Conservation (phyloP, 1,284 basidiomycete genomes). For the Trichosporon sp. region DNA sequence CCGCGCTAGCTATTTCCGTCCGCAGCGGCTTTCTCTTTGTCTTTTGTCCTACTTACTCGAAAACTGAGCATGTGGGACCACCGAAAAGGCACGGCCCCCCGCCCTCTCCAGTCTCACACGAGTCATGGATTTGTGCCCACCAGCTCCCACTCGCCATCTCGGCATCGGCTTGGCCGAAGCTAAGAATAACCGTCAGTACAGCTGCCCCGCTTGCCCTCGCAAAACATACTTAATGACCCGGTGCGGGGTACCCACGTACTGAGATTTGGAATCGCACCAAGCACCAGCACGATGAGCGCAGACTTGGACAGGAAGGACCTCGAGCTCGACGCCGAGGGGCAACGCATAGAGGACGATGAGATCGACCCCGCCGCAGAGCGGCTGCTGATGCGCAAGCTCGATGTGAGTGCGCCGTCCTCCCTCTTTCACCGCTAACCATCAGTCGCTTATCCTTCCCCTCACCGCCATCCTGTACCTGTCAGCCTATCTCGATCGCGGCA, state of each 20-base stretch:
- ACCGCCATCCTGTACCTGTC: constrained; percentile 14
- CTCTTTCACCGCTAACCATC: neutral
- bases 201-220: neutral
- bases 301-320: neutral
- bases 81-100: neutral
- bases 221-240: neutral
- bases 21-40: neutral
- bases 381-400: neutral
- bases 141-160: neutral
- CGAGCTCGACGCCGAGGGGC: neutral
- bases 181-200: neutral
- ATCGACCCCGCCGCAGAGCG: neutral
- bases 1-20: neutral
- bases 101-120: neutral
- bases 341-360: neutral
- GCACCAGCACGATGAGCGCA: neutral
- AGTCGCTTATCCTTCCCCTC: constrained; percentile 10
- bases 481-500: constrained; percentile 26
- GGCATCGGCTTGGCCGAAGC: neutral
- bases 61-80: neutral
- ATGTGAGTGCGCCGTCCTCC: neutral
- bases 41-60: neutral
- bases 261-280: neutral
- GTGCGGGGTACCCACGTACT: neutral
- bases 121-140: neutral